Evolutionary conservation across 495 filamentous ascomycete species (phyloP), one percentile per base, ranked within the genome.

Genomic region (Podospora australis): DNA sequence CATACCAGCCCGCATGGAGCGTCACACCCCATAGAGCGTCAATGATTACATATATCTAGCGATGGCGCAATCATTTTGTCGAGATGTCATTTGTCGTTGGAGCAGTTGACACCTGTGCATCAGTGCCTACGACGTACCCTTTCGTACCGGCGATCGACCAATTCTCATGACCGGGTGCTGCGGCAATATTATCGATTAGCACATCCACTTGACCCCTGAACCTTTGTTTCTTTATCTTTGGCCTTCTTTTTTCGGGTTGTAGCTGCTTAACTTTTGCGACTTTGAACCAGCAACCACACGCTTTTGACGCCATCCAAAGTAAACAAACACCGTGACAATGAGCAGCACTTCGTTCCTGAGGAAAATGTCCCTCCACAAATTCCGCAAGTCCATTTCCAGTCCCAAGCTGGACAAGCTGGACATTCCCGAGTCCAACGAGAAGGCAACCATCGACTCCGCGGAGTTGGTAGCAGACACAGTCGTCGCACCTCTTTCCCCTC

Each of bases 51-150:
- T 38, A 50, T 28, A 19, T 19, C 29, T 41, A 9, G 17, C 28
- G 44, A 58, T 61, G 46, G 55, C 58, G 58, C 55, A 61, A 61
- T 61, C n/a, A n/a, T n/a, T n/a, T n/a, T n/a, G n/a, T 19, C 21
- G 39, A 22, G 30, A 44, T 14, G 7, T 9, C 34, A 52, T 53
- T 55, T 56, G 50, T 54, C 34, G 44, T 43, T 47, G 10, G 20
- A 13, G 23, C 7, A 51, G 45, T n/a, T 32, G 23, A 43, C 45
- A 20, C 13, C 6, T 40, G 13, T 40, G 38, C 38, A 11, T 16
- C 19, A 40, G 11, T 40, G n/a, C n/a, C n/a, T n/a, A 23, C 44
- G 16, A 22, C 13, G 34, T 36, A 10, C 34, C 13, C 28, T 30
- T n/a, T n/a, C n/a, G n/a, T 30, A 7, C 28, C 28, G 28, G 28